Percentiles rank a stretch among this genome's conserved stretches.
Conservation (phyloP, 371 early-diverging fungal genomes). For the Syncephalastrum contaminatum region DNA sequence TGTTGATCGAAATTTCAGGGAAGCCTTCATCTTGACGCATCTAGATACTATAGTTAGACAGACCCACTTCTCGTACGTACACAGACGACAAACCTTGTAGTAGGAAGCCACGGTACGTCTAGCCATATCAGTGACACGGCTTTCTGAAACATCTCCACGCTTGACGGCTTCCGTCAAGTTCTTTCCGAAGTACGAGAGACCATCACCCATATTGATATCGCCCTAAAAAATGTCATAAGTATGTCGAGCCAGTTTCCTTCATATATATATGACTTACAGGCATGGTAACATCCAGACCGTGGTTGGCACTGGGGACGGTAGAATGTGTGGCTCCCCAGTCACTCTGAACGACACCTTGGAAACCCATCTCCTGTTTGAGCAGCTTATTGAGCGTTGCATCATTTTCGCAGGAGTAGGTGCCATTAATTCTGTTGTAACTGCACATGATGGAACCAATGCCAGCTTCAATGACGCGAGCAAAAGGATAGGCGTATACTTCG, state of each 20-base stretch:
- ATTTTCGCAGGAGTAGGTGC: constrained; percentile 41
- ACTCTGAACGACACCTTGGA: constrained; percentile 27
- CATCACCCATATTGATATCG: constrained; percentile 28
- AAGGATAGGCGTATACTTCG: constrained; percentile 55
- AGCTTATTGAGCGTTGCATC: constrained; percentile 29
- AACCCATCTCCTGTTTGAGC: constrained; percentile 39
- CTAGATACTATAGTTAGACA: neutral
- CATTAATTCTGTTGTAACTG: constrained; percentile 43
- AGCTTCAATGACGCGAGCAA: constrained; percentile 41
- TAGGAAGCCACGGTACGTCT: constrained; percentile 55
- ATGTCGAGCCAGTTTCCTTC: neutral
- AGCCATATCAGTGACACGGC: constrained; percentile 53
- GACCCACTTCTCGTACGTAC: neutral
- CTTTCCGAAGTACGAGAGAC: constrained; percentile 30
- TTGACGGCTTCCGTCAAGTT: constrained; percentile 33
- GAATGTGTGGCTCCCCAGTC: constrained; percentile 33
- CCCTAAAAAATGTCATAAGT: constrained; percentile 9
- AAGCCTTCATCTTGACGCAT: constrained; percentile 36
- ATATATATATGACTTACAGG: constrained; percentile 27
- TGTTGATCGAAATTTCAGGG: constrained; percentile 31
- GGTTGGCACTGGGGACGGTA: constrained; percentile 23
- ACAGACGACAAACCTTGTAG: constrained; percentile 31
- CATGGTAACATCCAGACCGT: constrained; percentile 55
- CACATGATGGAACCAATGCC: constrained; percentile 54
- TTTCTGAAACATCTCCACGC: constrained; percentile 23